A percentile compares a stretch with the other conserved stretches of the same genome.
Conservation (phyloP, 371 early-diverging fungal species). For the Saksenaea vasiformis region DNA sequence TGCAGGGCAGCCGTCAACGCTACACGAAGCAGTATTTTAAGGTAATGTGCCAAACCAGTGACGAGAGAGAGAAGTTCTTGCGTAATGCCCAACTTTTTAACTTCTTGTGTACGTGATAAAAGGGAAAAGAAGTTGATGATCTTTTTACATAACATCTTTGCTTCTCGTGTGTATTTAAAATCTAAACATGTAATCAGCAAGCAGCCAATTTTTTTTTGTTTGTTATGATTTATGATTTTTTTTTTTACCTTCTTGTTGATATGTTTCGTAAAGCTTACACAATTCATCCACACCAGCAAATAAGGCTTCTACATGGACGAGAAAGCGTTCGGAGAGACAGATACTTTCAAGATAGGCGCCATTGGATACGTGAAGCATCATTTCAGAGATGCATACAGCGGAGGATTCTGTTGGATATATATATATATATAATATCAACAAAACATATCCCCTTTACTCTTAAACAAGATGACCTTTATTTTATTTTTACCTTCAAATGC, state of each 20-base stretch:
- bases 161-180: slow-evolving; percentile 83
- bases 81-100: slow-evolving; percentile 73
- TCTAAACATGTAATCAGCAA: slow-evolving; percentile 41
- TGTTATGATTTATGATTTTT: background rate
- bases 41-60: slow-evolving; percentile 89
- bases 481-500: slow-evolving; percentile 75
- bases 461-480: background rate
- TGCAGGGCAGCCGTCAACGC: slow-evolving; percentile 87
- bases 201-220: background rate
- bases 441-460: background rate
- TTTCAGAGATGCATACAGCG: slow-evolving; percentile 97
- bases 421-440: background rate
- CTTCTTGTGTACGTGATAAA: slow-evolving; percentile 78
- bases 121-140: slow-evolving; percentile 94
- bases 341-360: slow-evolving; percentile 86
- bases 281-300: slow-evolving; percentile 85
- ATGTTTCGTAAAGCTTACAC: slow-evolving; percentile 28
- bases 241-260: slow-evolving; percentile 33
- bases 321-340: slow-evolving; percentile 85
- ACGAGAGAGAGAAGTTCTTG: slow-evolving; percentile 89
- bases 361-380: slow-evolving; percentile 93
- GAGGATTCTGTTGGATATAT: slow-evolving; percentile 70
- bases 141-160: slow-evolving; percentile 66
- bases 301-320: slow-evolving; percentile 91
- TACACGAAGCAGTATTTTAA: slow-evolving; percentile 88